Evolutionary conservation across 129 eudicot species (phyloP).

Genomic region (Mikania micrantha): DNA sequence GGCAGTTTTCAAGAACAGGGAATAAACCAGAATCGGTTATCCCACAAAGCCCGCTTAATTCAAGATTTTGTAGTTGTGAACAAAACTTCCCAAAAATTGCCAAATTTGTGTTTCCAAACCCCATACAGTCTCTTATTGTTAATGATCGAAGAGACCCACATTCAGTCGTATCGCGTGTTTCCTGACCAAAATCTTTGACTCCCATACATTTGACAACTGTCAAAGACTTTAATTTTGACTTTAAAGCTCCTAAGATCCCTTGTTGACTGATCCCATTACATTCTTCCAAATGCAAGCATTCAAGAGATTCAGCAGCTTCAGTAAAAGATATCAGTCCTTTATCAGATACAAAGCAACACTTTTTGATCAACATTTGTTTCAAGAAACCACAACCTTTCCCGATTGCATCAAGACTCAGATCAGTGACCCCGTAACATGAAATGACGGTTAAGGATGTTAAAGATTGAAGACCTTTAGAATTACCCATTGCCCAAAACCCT

Average conservation of each 20-base stretch:
- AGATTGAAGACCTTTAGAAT: conserved; percentile 58
- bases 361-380: conserved; percentile 63
- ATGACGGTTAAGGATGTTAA: conserved; percentile 43
- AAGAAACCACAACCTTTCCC: conserved; percentile 63
- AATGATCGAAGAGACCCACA: conserved; percentile 74
- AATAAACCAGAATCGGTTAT: conserved; percentile 62
- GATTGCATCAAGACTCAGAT: conserved; percentile 68
- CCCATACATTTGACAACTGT: conserved; percentile 79
- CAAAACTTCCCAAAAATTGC: conserved; percentile 60
- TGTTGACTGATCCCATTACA: conserved; percentile 66
- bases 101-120: conserved; percentile 62
- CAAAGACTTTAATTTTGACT: conserved; percentile 61
- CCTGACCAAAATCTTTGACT: conserved; percentile 45
- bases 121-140: conserved; percentile 56
- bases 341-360: conserved; percentile 83
- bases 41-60: conserved; percentile 68
- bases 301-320: conserved; percentile 53
- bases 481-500: conserved; percentile 98
- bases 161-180: conserved; percentile 31
- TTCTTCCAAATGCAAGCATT: conserved; percentile 75
- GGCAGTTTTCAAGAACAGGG: conserved; percentile 53
- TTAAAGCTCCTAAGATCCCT: conserved; percentile 53
- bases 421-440: conserved; percentile 76
- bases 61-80: conserved; percentile 59
- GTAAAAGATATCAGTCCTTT: conserved; percentile 60